Percentiles rank a stretch among this genome's conserved stretches.
phyloP scores from a whole-genome alignment of 2,329 filamentous ascomycete species.

The Byssoonygena ceratinophila region DNA sequence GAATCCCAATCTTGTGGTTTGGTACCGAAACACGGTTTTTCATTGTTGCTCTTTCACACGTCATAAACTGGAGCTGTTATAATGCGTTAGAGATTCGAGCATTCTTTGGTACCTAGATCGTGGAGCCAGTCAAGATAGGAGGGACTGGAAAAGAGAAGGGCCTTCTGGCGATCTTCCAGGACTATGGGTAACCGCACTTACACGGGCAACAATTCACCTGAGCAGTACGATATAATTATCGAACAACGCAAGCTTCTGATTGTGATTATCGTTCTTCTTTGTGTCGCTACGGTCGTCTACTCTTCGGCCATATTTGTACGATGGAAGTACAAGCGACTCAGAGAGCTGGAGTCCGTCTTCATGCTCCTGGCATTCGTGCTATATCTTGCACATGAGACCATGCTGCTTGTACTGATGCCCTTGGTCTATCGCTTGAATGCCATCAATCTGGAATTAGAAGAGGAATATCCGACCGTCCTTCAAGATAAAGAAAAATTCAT shows the following conservation, averaged over 20 bases:
- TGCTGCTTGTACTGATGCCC: background rate
- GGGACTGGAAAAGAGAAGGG: background rate
- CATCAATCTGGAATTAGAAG: background rate
- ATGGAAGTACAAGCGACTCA: slow-evolving; percentile 8
- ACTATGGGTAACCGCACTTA: background rate
- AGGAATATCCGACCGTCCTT: slow-evolving; percentile 1
- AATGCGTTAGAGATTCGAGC: background rate
- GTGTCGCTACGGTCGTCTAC: background rate
- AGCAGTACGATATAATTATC: slow-evolving; percentile 1
- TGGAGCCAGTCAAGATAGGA: too few species aligned
- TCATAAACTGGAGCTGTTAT: background rate
- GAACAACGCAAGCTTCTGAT: background rate
- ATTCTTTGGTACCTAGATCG: background rate
- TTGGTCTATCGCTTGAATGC: background rate
- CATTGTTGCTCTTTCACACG: background rate
- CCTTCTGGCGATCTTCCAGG: background rate
- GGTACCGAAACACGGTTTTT: background rate
- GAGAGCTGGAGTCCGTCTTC: slow-evolving; percentile 4
- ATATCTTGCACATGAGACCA: background rate
- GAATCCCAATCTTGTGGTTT: background rate
- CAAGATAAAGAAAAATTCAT: slow-evolving; percentile 1
- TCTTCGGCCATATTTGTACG: background rate
- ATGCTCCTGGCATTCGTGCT: background rate
- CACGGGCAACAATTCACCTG: background rate
- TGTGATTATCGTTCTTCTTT: background rate